Evolutionary conservation across 345 rosid genomes (phyloP), one percentile per base, ranked within the genome.

Genomic region (Salix dunnii): DNA sequence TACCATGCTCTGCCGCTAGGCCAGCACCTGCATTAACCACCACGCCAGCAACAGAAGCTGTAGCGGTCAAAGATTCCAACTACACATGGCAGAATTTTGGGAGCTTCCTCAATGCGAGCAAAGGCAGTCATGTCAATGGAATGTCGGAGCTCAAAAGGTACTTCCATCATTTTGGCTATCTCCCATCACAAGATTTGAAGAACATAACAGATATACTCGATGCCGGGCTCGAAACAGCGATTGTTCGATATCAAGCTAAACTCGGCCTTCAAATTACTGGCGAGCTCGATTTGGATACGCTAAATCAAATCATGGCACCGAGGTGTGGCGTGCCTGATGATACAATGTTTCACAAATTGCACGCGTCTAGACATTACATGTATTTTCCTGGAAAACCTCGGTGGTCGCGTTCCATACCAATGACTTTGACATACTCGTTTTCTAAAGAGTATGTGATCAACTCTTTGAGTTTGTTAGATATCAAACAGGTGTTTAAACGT

Each of bases 341-440:
- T 66, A 58, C 74, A 71, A 4, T 82, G 69, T 23, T 76, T 77
- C 82, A 76, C 12, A 67, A 76, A 46, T 16, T 78, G 58, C 87
- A 85, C 78, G 79, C 82, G 48, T 68, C 62, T 1, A 79, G 76
- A 66, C 80, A 82, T 23, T 89, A 81, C 83, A 88, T 82, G 58
- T 88, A 82, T 51, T 92, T 91, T 75, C 87, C 90, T 0, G 95
- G 92, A 6, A 87, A 84, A 40, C 97, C 97, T 27, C 85, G 90
- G 75, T 91, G 98, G 98, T 30, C 76, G 9, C 88, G 86, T 38
- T 79, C 69, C 28, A 38, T 71, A 25, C 94, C 96, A 2, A 85
- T 90, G 82, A 77, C 78, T 4, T 86, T 94, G 16, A 90, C 93
- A 2, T 92, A 91, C 74, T 88, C 89, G 1, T 85, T 95, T 81